These are phyloP conservation scores for Hanseniaspora gamundiae DNA, from an alignment of 1,139 yeast genomes.

Conservation along the genomic window DNA sequence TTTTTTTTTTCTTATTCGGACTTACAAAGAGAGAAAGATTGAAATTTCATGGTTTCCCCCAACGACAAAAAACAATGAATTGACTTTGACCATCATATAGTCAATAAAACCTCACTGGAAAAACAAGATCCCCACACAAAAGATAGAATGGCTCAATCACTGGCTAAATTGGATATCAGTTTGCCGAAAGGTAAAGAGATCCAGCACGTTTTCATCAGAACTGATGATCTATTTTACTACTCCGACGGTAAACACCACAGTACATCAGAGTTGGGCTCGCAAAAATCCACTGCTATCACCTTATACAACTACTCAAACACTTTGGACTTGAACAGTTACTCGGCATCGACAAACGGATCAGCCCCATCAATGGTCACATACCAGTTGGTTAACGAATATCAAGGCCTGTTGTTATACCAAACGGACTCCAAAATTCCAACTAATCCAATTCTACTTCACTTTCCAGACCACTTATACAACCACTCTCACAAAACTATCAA, in stretches of 20 bases:
- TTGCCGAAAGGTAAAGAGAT: not conserved
- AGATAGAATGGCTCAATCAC: not conserved
- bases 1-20: too few species aligned
- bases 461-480: conserved; percentile 13
- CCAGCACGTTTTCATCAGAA: not conserved
- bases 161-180: not conserved
- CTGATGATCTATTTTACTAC: not conserved
- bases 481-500: conserved; percentile 19
- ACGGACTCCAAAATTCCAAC: not conserved
- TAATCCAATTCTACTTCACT: not conserved
- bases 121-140: too few species aligned
- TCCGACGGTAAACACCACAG: not conserved
- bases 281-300: not conserved
- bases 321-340: not conserved
- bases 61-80: too few species aligned
- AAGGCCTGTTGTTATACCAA: not conserved
- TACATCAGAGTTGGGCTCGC: not conserved
- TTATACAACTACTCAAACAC: conserved; percentile 1
- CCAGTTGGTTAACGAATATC: conserved; percentile 1
- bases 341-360: not conserved
- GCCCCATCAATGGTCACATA: not conserved
- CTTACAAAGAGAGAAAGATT: too few species aligned
- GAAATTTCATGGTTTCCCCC: too few species aligned
- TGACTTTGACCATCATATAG: too few species aligned
- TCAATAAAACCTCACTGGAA: too few species aligned